A percentile compares a stretch with the other conserved stretches of the same genome.
Conservation (phyloP, 2,329 filamentous ascomycete genomes). For the Cordyceps fumosorosea region DNA sequence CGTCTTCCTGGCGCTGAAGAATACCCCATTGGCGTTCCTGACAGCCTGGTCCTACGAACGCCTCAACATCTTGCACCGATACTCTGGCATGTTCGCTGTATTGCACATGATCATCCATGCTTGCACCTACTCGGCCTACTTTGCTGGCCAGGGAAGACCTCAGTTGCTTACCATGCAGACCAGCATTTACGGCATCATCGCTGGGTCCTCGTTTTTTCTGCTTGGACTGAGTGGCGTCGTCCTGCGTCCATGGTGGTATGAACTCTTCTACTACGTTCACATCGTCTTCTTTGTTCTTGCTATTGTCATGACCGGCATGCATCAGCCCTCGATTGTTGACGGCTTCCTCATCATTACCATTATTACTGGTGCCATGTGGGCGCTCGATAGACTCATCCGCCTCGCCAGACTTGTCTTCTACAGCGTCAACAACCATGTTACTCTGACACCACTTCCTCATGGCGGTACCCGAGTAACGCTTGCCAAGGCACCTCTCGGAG, state of each 20-base stretch:
- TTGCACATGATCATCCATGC: conserved; percentile 40
- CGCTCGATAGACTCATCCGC: conserved; percentile 43
- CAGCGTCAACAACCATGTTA: conserved; percentile 44
- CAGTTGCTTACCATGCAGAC: conserved; percentile 28
- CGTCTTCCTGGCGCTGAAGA: conserved; percentile 50
- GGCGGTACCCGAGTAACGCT: conserved; percentile 50
- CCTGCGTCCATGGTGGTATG: conserved; percentile 44
- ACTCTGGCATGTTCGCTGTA: conserved; percentile 45
- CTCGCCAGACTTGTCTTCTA: conserved; percentile 36
- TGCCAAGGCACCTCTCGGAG: conserved; percentile 39
- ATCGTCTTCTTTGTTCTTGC: conserved; percentile 42
- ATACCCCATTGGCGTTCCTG: conserved; percentile 49
- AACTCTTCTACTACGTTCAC: conserved; percentile 49
- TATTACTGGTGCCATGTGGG: conserved; percentile 42
- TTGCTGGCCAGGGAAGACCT: conserved; percentile 25
- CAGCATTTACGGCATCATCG: conserved; percentile 43
- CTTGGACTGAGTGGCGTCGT: conserved; percentile 36
- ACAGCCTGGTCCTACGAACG: conserved; percentile 51
- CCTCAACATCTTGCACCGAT: conserved; percentile 50
- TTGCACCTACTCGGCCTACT: conserved; percentile 35
- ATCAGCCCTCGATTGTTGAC: conserved; percentile 41
- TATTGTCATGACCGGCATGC: conserved; percentile 42
- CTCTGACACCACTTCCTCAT: conserved; percentile 45
- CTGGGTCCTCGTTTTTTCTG: conserved; percentile 39
- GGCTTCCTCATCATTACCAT: conserved; percentile 37